Base-by-base conservation (phyloP, 2,329 filamentous ascomycete species). In the Aspergillus pseudotamarii region DNA sequence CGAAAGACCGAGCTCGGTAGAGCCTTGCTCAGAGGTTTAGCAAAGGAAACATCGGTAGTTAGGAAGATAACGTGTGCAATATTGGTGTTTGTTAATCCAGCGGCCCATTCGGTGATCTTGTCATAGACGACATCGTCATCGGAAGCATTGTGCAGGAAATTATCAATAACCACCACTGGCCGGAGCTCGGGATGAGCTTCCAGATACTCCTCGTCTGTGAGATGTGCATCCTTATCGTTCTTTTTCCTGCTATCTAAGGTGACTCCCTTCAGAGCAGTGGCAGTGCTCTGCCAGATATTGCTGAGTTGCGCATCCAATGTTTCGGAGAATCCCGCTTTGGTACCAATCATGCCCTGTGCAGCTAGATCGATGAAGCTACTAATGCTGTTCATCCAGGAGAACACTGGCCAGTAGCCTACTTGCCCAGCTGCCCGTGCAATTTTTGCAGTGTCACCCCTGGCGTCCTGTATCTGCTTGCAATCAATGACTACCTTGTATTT, bases 361-460 rank as follows among this genome's bases (percentile, higher is more conserved):
- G 94, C 95, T 43, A 98, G 86, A 71, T 98, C 95, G 67, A 97
- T 84, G 79, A 97, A 87, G 75, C 93, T 96, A 78, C 92, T 96
- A 68, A 98, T 88, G 72, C 89, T 97, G 78, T 98, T 97, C 80
- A 96, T 91, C 92, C 94, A 98, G 0, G 92, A 96, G 76, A 99
- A 99, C 0, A 99, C 88, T 0, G 95, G 95, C 10, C 91, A 85
- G 75, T 97, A 98, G 10, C 95, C 94, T 56, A 98, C 94, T 67
- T 94, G 88, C 1, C 83, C 81, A 0, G 94, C 95, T 6, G 95
- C 89, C 46, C 90, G 89, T 64, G 88, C 88, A 71, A 99, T 97
- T 0, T 92, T 97, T 3, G 89, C 88, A 9, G 89, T 89, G 73
- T 99, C 95, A 6, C 95, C 94, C 60, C 91, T 88, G 1, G 94